phyloP scores from a whole-genome alignment of 2,329 filamentous ascomycete genomes.

The Metarhizium rileyi region DNA sequence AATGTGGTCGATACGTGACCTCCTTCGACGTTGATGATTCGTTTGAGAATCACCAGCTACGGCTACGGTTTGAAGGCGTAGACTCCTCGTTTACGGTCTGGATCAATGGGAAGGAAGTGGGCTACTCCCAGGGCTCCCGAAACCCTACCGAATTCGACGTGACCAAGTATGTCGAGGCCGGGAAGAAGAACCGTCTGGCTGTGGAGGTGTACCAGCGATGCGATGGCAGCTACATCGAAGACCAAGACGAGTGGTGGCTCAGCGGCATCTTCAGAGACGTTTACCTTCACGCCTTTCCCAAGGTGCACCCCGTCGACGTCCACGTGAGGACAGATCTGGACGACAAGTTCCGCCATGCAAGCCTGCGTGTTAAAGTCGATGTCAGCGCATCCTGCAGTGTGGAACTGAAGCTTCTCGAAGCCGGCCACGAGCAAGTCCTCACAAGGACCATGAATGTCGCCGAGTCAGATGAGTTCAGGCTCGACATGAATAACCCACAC shows the following conservation, averaged over 20 bases:
- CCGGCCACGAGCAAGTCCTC: slow-evolving; percentile 18
- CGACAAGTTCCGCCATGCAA: slow-evolving; percentile 41
- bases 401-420: slow-evolving; percentile 26
- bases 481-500: slow-evolving; percentile 38
- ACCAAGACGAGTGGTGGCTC: slow-evolving; percentile 62
- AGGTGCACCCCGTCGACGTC: slow-evolving; percentile 44
- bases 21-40: slow-evolving; percentile 41
- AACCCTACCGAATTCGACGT: slow-evolving; percentile 69
- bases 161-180: slow-evolving; percentile 36
- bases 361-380: slow-evolving; percentile 35
- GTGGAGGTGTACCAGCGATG: slow-evolving; percentile 65
- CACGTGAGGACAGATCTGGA: slow-evolving; percentile 47
- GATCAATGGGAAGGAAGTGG: slow-evolving; percentile 57
- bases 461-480: slow-evolving; percentile 27
- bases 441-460: slow-evolving; percentile 15
- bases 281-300: slow-evolving; percentile 51
- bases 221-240: slow-evolving; percentile 63
- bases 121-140: slow-evolving; percentile 62
- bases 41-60: slow-evolving; percentile 43
- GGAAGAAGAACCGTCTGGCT: slow-evolving; percentile 44
- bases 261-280: slow-evolving; percentile 62
- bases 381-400: slow-evolving; percentile 26
- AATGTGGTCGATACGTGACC: slow-evolving; percentile 52
- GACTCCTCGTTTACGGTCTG: slow-evolving; percentile 64
- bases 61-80: slow-evolving; percentile 66